phyloP scores from a whole-genome alignment of 2,329 filamentous ascomycete species.

The Penicillium corylophilum region DNA sequence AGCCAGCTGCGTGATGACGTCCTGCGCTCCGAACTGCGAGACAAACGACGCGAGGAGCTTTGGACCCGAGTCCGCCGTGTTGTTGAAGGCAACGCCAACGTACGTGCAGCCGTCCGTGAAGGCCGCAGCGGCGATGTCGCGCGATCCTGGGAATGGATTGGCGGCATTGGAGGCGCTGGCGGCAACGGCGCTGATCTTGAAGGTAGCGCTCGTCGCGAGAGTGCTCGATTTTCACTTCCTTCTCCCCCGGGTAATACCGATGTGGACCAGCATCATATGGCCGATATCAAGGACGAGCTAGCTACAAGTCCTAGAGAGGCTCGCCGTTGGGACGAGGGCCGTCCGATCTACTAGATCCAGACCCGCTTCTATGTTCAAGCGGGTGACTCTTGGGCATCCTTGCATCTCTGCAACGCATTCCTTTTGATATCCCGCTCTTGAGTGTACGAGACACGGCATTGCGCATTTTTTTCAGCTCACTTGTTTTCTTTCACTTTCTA shows the following conservation, averaged over 20 bases:
- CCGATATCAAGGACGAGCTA: constrained; percentile 14
- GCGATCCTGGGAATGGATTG: constrained; percentile 69
- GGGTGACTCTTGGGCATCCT: constrained; percentile 5
- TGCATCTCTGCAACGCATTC: constrained; percentile 9
- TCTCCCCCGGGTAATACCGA: constrained; percentile 24
- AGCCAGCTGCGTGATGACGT: constrained; percentile 91
- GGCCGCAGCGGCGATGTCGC: constrained; percentile 56
- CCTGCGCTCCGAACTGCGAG: constrained; percentile 74
- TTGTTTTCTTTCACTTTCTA: background rate
- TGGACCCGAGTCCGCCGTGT: constrained; percentile 82
- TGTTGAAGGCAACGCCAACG: constrained; percentile 91
- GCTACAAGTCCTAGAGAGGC: constrained; percentile 28
- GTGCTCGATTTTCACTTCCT: constrained; percentile 28
- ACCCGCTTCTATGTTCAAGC: background rate
- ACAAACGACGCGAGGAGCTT: constrained; percentile 72
- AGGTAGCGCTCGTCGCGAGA: constrained; percentile 26
- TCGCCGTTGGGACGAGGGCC: constrained; percentile 44
- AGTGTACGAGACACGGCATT: constrained; percentile 10
- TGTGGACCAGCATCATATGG: constrained; percentile 6
- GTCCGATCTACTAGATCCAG: constrained; percentile 40
- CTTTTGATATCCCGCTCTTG: constrained; percentile 10
- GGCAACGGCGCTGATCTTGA: constrained; percentile 45
- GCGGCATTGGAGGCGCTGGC: constrained; percentile 57
- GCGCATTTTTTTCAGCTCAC: constrained; percentile 1
- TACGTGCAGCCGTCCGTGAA: constrained; percentile 72